Evolutionary conservation across 495 filamentous ascomycete genomes (phyloP), one percentile per base, ranked within the genome.

Genomic region (Xylaria venustula): DNA sequence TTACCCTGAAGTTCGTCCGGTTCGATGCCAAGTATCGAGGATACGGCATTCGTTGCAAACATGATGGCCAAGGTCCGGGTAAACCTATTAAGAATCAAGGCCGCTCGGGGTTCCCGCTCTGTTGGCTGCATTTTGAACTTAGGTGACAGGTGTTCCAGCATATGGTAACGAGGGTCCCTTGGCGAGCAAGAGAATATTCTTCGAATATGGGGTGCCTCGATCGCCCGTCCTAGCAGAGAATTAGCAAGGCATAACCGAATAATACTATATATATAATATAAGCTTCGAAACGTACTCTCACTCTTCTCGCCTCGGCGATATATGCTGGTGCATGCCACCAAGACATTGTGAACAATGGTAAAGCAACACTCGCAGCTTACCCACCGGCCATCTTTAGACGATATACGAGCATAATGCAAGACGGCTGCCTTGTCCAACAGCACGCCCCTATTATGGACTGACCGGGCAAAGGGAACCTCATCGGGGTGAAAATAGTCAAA

Each of bases 401-500:
- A 83, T 57, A 95, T 84, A 17, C 83, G 81, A 64, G 88, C 91
- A 71, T 95, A 95, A 63, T 90, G 84, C 44, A 95, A 77, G 23
- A 92, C 89, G 3, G 91, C 92, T 7, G 92, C 92, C 67, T 93
- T 94, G 74, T 95, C 91, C 44, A 93, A 78, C 50, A 84, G 76
- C 23, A 95, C 85, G 17, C 90, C 88, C 54, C 87, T 83, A 53
- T 83, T 83, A 68, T 95, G 91, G 49, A 90, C 77, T 26, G 84
- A 80, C 36, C 85, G 85, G 28, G 90, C 91, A 67, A 91, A 86
- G 0, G 89, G 87, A 28, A 91, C 80, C 70, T 95, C 90, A 9
- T 91, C 86, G 1, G 88, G 88, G 57, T 94, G 90, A 66, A 95
- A 96, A 71, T 89, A 95, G 22, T 92, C 89, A 80, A 92, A 95